A percentile compares a stretch with the other conserved stretches of the same genome.
Evolutionary conservation across 2,329 filamentous ascomycete genomes (phyloP).

Genomic region (Xylaria sp.): DNA sequence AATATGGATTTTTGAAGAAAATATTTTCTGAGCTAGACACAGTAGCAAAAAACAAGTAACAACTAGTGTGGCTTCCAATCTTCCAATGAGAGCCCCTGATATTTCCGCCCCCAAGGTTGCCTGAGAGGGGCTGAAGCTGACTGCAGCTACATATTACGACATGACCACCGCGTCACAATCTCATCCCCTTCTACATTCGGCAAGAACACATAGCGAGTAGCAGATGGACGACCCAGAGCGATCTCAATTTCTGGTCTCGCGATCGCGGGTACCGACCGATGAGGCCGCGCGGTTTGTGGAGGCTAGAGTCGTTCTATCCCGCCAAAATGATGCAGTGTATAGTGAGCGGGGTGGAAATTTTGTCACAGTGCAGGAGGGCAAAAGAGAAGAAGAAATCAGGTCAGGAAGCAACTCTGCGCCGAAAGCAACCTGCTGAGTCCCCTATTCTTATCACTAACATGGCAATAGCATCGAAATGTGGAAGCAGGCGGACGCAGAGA

Average conservation of each 20-base stretch:
- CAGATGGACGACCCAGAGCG: background rate
- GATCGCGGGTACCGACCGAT: background rate
- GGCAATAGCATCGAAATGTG: background rate
- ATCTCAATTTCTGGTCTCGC: background rate
- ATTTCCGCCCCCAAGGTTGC: background rate
- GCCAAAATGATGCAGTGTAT: background rate
- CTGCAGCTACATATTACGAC: background rate
- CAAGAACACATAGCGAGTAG: background rate
- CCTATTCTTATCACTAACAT: background rate
- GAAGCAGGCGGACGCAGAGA: background rate
- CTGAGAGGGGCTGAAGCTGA: background rate
- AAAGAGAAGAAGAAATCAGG: background rate
- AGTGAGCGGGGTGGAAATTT: slow-evolving; percentile 1
- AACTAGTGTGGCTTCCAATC: background rate
- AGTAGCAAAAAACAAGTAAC: background rate
- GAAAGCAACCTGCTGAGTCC: background rate
- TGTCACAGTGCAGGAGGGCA: background rate
- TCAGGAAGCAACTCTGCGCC: background rate
- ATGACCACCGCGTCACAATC: background rate
- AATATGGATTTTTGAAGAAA: background rate
- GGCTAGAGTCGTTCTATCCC: background rate
- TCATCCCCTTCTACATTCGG: background rate
- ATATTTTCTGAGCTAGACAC: background rate
- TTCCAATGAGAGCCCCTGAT: background rate
- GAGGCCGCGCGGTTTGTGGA: background rate